Base-by-base conservation (phyloP, 75 land plant genomes). In the Pinus albicaulis region DNA sequence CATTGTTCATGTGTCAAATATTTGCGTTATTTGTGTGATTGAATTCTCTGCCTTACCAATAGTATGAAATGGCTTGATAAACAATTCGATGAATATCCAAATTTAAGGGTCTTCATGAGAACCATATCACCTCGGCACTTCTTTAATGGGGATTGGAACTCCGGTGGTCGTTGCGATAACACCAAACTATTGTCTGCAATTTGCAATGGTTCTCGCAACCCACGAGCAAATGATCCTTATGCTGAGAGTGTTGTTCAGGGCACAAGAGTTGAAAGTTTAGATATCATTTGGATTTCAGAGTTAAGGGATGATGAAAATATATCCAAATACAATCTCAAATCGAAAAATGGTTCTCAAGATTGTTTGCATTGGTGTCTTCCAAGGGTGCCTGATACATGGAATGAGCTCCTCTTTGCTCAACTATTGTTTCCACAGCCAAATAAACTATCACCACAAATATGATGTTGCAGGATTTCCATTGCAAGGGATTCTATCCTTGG, bases 351-450 rank as follows among this genome's bases (percentile, higher is more conserved):
- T 1, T 79, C 77, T n/a, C 89, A 90, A 22, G 99, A 96, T 85
- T 96, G 99, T 71, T 80, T 96, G 78, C 99, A 96, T 82, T 96
- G 99, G 99, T 96, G 99, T 75, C 76, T 96, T 25, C 99, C 99
- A 62, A 98, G 99, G 20, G 82, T 96, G 38, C 99, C 99, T 53
- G 98, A 96, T 83, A 87, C 90, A 25, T 96, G 99, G 99, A 96
- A 96, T 77, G 97, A 96, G 74, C 68, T 96, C 53, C 80, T 96
- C 22, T 82, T 80, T 87, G 91, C 95, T 22, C 89, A 95, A 34
- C 26, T 93, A 3, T 82, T 56, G 26, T 69, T 53, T 71, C 78
- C 14, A 69, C 10, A 17, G 10, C 48, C 23, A 44, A 68, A 68
- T 6, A 68, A 68, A 3, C 52, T 0, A 44, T 44, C 52, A 44